Evolutionary conservation across 2,329 filamentous ascomycete species (phyloP).

Genomic region (Thermoascus crustaceus): DNA sequence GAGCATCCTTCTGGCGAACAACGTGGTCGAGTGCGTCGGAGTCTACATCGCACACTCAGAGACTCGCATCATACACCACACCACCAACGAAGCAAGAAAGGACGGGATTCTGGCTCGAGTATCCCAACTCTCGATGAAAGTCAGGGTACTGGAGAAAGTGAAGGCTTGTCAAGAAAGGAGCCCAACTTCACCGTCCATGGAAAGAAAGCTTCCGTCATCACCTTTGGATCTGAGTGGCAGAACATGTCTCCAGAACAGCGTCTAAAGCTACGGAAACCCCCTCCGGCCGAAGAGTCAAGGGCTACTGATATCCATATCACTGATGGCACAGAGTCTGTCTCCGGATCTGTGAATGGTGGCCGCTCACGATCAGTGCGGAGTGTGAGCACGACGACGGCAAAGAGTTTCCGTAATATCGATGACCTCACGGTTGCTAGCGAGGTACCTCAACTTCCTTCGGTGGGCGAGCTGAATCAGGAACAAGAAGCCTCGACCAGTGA

Average conservation of each 20-base stretch:
- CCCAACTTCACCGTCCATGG: conserved; percentile 94
- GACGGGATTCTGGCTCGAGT: conserved; percentile 62
- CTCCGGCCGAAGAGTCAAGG: conserved; percentile 30
- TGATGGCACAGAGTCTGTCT: conserved; percentile 20
- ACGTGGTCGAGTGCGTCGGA: conserved; percentile 66
- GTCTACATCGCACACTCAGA: conserved; percentile 79
- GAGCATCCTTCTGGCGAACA: conserved; percentile 40
- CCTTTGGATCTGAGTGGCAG: conserved; percentile 88
- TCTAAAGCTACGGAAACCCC: conserved; percentile 52
- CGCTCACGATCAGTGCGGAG: conserved; percentile 57
- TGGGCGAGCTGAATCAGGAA: conserved; percentile 3
- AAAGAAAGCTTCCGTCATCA: conserved; percentile 95
- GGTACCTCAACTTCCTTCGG: conserved; percentile 12
- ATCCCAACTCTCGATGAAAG: conserved; percentile 46
- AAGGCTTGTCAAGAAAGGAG: conserved; percentile 66
- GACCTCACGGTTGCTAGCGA: conserved; percentile 17
- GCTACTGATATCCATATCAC: conserved; percentile 24
- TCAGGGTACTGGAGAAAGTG: conserved; percentile 42
- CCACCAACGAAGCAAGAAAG: conserved; percentile 64
- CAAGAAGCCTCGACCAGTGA: conserved; percentile 1
- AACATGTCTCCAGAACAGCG: conserved; percentile 67
- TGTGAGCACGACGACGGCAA: conserved; percentile 57
- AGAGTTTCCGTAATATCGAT: conserved; percentile 37
- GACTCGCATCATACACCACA: conserved; percentile 63
- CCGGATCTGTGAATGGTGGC: conserved; percentile 28